Conservation (phyloP, 139 green algal species). For the Closterium sp. region DNA sequence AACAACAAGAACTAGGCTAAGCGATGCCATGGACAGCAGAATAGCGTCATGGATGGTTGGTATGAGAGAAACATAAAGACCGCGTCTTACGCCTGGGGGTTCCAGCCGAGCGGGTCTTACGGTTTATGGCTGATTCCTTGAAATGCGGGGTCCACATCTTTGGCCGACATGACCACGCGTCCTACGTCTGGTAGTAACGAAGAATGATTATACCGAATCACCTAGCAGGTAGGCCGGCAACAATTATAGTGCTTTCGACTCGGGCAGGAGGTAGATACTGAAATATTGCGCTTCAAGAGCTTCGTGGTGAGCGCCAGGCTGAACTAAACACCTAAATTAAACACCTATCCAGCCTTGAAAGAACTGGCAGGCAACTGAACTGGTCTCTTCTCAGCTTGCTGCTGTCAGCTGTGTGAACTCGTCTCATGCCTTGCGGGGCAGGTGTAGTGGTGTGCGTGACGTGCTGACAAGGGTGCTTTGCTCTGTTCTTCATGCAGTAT, state of each 20-base stretch:
- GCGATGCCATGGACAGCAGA: not conserved
- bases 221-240: not conserved
- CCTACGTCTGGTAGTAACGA: not conserved
- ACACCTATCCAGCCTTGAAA: not conserved
- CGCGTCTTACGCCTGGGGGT: too few relatives aligned
- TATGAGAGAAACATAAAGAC: not conserved
- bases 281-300: not conserved
- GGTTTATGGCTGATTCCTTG: conserved; percentile 28
- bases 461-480: not conserved
- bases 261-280: too few relatives aligned
- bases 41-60: not conserved
- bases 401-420: too few relatives aligned
- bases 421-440: not conserved
- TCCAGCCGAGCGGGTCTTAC: not conserved
- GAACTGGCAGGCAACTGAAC: not conserved
- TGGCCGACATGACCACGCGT: not conserved
- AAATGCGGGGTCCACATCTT: conserved; percentile 39
- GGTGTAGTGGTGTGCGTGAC: not conserved
- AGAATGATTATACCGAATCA: not conserved
- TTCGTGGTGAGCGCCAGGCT: not conserved
- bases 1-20: not conserved
- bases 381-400: too few relatives aligned
- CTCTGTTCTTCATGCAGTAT: too few relatives aligned
- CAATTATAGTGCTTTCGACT: not conserved
- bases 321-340: not conserved